These are phyloP conservation scores for Halenospora varia DNA, from an alignment of 495 filamentous ascomycete genomes.

Conservation along the genomic window DNA sequence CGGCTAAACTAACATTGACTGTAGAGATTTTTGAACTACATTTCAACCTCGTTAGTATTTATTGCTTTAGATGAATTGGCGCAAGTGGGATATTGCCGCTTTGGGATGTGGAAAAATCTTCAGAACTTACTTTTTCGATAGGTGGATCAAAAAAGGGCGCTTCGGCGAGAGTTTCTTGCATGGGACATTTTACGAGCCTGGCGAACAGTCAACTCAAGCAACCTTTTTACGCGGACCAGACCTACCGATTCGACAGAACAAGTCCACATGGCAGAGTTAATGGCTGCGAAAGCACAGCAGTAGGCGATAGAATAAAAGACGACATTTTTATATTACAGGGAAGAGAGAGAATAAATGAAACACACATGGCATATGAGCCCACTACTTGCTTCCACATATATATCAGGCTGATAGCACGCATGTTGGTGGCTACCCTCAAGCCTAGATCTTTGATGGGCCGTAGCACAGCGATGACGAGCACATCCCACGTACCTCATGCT, in stretches of 20 bases:
- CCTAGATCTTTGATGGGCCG: not conserved
- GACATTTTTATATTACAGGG: not conserved
- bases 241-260: slow-evolving; percentile 10
- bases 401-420: not conserved
- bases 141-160: slow-evolving; percentile 26
- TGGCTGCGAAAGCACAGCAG: slow-evolving; percentile 4
- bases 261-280: slow-evolving; percentile 14
- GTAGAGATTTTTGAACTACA: slow-evolving; percentile 26
- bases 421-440: not conserved
- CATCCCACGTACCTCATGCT: not conserved
- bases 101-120: too few relatives aligned
- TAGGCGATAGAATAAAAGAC: slow-evolving; percentile 1
- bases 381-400: not conserved
- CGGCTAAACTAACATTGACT: slow-evolving; percentile 16
- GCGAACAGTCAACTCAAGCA: not conserved
- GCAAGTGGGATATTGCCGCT: too few relatives aligned
- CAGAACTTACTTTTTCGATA: slow-evolving; percentile 6
- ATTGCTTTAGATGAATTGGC: not conserved
- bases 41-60: not conserved
- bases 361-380: not conserved
- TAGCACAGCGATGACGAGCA: not conserved
- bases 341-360: not conserved
- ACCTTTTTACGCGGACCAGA: not conserved
- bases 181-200: slow-evolving; percentile 21
- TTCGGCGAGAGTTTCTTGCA: slow-evolving; percentile 28